Evolutionary conservation across 768 basidiomycete genomes (phyloP).

Genomic region (Serendipita sp.): DNA sequence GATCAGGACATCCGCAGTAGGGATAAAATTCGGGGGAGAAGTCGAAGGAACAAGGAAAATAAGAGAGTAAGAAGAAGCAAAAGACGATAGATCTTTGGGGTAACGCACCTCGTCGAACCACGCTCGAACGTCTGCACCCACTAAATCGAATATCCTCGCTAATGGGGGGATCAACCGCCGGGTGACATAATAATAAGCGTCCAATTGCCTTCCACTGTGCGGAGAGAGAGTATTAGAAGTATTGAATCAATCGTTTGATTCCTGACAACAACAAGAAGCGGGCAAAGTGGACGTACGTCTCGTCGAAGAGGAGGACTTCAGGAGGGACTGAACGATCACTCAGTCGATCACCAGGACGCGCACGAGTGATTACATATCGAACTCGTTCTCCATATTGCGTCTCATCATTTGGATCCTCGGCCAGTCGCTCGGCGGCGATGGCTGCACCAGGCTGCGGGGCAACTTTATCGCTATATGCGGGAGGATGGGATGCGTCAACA

Average conservation of each 20-base stretch:
- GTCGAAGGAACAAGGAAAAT: not conserved
- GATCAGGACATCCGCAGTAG: too few species aligned
- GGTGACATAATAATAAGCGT: slow-evolving; percentile 78
- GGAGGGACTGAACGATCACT: slow-evolving; percentile 67
- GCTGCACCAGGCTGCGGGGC: slow-evolving; percentile 86
- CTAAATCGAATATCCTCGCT: slow-evolving; percentile 77
- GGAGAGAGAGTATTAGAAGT: not conserved
- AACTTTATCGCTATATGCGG: slow-evolving; percentile 60
- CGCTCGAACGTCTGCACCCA: slow-evolving; percentile 69
- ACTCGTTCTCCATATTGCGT: slow-evolving; percentile 87
- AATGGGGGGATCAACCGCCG: slow-evolving; percentile 78
- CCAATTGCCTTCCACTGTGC: slow-evolving; percentile 53
- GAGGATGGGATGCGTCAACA: not conserved
- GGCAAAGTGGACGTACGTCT: slow-evolving; percentile 46
- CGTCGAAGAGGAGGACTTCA: slow-evolving; percentile 40
- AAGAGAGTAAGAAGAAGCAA: too few species aligned
- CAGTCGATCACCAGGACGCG: slow-evolving; percentile 45
- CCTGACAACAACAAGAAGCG: not conserved
- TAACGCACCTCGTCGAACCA: slow-evolving; percentile 54
- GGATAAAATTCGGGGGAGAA: too few species aligned
- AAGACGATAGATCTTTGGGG: too few species aligned
- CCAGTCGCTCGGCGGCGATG: slow-evolving; percentile 61
- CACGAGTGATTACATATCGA: slow-evolving; percentile 67
- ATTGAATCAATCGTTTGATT: too few species aligned
- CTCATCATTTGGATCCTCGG: slow-evolving; percentile 66